Conservation (phyloP, 2,329 filamentous ascomycete species). For the Colletotrichum cuscutae region DNA sequence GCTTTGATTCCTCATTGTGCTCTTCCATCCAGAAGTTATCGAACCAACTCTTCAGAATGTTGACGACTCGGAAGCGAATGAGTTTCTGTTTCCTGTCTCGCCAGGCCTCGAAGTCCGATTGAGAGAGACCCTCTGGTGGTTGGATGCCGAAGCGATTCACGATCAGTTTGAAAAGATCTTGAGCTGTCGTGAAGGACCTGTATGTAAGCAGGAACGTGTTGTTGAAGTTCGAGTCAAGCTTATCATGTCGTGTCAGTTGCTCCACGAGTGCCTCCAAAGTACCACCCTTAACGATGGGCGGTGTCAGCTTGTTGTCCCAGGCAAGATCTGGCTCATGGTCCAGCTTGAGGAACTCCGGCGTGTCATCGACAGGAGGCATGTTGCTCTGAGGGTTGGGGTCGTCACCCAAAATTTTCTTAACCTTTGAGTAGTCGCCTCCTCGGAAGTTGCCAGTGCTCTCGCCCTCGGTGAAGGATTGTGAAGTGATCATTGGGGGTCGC, state of each 20-base stretch:
- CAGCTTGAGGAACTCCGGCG: constrained; percentile 84
- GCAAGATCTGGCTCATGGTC: constrained; percentile 91
- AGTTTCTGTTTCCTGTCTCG: constrained; percentile 94
- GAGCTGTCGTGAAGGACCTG: constrained; percentile 89
- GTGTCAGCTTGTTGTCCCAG: constrained; percentile 84
- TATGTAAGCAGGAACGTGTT: constrained; percentile 98
- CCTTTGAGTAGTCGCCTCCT: constrained; percentile 71
- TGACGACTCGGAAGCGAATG: constrained; percentile 95
- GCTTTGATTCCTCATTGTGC: constrained; percentile 82
- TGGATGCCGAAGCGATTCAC: constrained; percentile 94
- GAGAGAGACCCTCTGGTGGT: constrained; percentile 82
- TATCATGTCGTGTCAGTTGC: constrained; percentile 94
- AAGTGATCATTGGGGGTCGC: constrained; percentile 60
- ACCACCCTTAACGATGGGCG: constrained; percentile 85
- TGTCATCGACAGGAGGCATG: constrained; percentile 73
- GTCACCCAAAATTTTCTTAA: constrained; percentile 74
- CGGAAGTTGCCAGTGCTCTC: constrained; percentile 64
- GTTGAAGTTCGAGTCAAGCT: constrained; percentile 94
- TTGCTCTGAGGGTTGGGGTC: constrained; percentile 63
- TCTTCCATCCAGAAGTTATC: constrained; percentile 99
- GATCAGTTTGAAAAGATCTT: constrained; percentile 91
- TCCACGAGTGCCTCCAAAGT: constrained; percentile 91
- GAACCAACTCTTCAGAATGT: constrained; percentile 98
- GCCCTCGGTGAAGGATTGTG: constrained; percentile 75
- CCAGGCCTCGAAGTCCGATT: constrained; percentile 86